Evolutionary conservation across 108 stramenopile species (phyloP).

Genomic region (Cyclostephanos invisitatus): DNA sequence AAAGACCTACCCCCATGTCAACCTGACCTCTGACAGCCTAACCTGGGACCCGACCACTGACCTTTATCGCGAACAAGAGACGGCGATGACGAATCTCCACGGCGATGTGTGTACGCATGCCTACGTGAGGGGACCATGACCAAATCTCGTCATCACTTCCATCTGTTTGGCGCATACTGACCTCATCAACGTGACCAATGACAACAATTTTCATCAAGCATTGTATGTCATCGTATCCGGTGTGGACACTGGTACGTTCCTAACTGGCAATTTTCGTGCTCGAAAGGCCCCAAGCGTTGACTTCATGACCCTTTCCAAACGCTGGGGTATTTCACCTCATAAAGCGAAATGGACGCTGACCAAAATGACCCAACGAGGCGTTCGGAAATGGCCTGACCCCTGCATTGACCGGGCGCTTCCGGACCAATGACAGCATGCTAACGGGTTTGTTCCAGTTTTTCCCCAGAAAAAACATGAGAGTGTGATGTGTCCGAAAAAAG

Average conservation of each 20-base stretch:
- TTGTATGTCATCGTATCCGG: neutral
- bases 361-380: constrained; percentile 17
- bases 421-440: constrained; percentile 14
- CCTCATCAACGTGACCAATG: neutral
- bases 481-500: no score
- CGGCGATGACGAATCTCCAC: neutral
- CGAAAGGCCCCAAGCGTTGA: neutral
- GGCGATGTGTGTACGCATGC: neutral
- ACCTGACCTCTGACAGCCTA: constrained; percentile 5
- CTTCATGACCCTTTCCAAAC: constrained; percentile 13
- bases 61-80: neutral
- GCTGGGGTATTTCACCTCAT: constrained; percentile 27
- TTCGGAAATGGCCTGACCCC: neutral
- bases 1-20: neutral
- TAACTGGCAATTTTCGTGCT: neutral
- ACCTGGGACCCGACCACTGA: constrained; percentile 6
- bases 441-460: no score
- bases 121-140: neutral
- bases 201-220: neutral
- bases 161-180: neutral
- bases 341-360: constrained; percentile 27
- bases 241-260: neutral
- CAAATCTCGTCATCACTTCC: neutral
- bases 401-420: neutral
- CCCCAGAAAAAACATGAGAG: no score